phyloP scores from a whole-genome alignment of 768 basidiomycete genomes.

The Chalciporus sphaerocephalus region DNA sequence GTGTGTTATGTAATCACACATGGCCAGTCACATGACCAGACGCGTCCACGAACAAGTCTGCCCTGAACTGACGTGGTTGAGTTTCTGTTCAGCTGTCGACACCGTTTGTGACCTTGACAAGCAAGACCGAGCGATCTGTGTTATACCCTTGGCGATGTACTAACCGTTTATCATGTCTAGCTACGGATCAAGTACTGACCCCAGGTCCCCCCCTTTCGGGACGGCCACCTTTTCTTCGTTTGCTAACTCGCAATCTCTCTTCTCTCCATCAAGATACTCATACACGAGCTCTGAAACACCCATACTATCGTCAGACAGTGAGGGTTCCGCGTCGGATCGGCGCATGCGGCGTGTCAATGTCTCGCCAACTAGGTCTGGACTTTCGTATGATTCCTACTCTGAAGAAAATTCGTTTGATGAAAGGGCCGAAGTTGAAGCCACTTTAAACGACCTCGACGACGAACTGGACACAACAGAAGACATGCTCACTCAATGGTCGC shows the following conservation, averaged over 20 bases:
- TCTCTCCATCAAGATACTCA: slow-evolving; percentile 59
- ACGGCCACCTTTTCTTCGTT: slow-evolving; percentile 53
- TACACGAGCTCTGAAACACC: slow-evolving; percentile 50
- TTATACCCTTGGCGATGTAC: slow-evolving; percentile 26
- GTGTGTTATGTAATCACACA: slow-evolving; percentile 13
- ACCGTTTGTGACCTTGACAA: slow-evolving; percentile 34
- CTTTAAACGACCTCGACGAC: slow-evolving; percentile 61
- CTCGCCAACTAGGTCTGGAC: slow-evolving; percentile 45
- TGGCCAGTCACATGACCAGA: slow-evolving; percentile 32
- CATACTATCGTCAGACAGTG: slow-evolving; percentile 44
- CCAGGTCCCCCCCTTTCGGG: slow-evolving; percentile 61
- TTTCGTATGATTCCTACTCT: slow-evolving; percentile 49
- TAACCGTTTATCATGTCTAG: slow-evolving; percentile 35
- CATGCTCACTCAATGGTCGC: slow-evolving; percentile 63
- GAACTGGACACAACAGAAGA: slow-evolving; percentile 65
- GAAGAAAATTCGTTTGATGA: slow-evolving; percentile 50
- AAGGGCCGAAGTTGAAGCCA: slow-evolving; percentile 58
- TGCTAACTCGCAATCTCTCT: slow-evolving; percentile 48
- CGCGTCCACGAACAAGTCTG: slow-evolving; percentile 37
- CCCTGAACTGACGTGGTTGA: slow-evolving; percentile 36
- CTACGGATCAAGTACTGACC: slow-evolving; percentile 37
- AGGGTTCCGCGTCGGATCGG: slow-evolving; percentile 42
- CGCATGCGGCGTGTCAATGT: slow-evolving; percentile 52
- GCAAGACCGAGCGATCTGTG: slow-evolving; percentile 1
- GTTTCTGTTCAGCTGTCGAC: slow-evolving; percentile 15